Evolutionary conservation across 208 protist genomes (phyloP).

Genomic region (Wallacemonas rigidus): DNA sequence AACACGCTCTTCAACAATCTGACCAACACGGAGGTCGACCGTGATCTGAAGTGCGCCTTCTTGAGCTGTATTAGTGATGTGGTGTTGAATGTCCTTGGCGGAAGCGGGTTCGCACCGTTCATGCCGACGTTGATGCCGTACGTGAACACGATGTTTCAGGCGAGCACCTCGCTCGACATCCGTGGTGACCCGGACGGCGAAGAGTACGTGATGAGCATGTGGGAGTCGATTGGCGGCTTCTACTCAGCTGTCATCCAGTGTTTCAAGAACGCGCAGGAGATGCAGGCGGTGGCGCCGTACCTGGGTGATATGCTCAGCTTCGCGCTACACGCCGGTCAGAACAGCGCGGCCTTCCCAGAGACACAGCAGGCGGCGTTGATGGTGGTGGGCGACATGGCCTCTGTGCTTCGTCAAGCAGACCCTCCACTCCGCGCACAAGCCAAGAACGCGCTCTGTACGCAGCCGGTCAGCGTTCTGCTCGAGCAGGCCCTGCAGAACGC

Average conservation of each 20-base stretch:
- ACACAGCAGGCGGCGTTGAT: slow-evolving; percentile 62
- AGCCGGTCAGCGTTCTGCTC: slow-evolving; percentile 36
- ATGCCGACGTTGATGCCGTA: slow-evolving; percentile 81
- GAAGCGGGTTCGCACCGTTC: slow-evolving; percentile 87
- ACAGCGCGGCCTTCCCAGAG: slow-evolving; percentile 51
- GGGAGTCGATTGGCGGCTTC: slow-evolving; percentile 65
- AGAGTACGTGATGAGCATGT: slow-evolving; percentile 83
- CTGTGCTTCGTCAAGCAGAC: slow-evolving; percentile 51
- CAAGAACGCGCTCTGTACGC: slow-evolving; percentile 64
- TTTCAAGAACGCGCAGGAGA: slow-evolving; percentile 51
- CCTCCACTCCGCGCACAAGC: slow-evolving; percentile 58
- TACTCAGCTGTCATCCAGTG: slow-evolving; percentile 86
- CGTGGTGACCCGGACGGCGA: slow-evolving; percentile 71
- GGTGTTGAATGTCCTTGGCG: slow-evolving; percentile 91
- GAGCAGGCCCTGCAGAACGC: slow-evolving; percentile 25
- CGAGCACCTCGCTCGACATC: slow-evolving; percentile 63
- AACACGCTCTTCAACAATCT: slow-evolving; percentile 81
- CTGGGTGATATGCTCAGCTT: slow-evolving; percentile 73
- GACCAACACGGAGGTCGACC: slow-evolving; percentile 72
- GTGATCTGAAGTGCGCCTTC: slow-evolving; percentile 94
- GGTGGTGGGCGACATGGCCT: slow-evolving; percentile 87
- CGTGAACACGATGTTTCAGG: slow-evolving; percentile 64
- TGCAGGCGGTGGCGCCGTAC: slow-evolving; percentile 55
- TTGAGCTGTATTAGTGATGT: slow-evolving; percentile 95
- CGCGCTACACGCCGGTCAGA: slow-evolving; percentile 53